Evolutionary conservation across 345 rosid genomes (phyloP), one percentile per base, ranked within the genome.

Genomic region (Populus deltoides): DNA sequence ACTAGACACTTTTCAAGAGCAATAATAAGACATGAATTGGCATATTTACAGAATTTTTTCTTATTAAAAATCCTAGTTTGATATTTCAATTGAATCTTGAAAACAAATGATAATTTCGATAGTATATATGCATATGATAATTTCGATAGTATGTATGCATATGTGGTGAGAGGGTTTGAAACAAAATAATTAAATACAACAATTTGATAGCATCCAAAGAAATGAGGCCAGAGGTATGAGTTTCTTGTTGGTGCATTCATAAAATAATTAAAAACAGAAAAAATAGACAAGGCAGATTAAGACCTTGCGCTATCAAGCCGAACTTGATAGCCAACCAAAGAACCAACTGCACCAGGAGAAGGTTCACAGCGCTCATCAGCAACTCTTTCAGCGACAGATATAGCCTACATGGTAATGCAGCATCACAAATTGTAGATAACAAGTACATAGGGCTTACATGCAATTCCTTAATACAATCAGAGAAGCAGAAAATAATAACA

Each of bases 281-380:
- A n/a, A 62, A 62, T 24, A 61, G 70, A 68, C 9, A 71, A 73
- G 72, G 67, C 17, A 78, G 61, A 75, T 78, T 69, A 84, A 57
- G 62, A 92, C 98, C 97, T 87, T 80, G 97, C 95, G 80, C 91
- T 93, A 78, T 94, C 94, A 77, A 92, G 92, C 82, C 97, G 97
- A 88, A 94, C 98, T 93, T 94, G 98, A 90, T 93, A 94, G 82
- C 97, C 98, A 86, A 93, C 93, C 88, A 92, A 78, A 76, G 97
- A 93, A 81, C 93, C 91, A 84, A 78, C 79, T 43, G 84, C 86
- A 89, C 98, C 98, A 55, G 97, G 97, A 62, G 90, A 85, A 83
- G 90, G 83, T 88, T 93, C 98, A 83, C 91, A 91, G 35, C 97
- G 97, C 88, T 94, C 97, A 81, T 93, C 93, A 71, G 95, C 91